phyloP scores from a whole-genome alignment of 805 yeast genomes.

The Deakozyma indianensis region DNA sequence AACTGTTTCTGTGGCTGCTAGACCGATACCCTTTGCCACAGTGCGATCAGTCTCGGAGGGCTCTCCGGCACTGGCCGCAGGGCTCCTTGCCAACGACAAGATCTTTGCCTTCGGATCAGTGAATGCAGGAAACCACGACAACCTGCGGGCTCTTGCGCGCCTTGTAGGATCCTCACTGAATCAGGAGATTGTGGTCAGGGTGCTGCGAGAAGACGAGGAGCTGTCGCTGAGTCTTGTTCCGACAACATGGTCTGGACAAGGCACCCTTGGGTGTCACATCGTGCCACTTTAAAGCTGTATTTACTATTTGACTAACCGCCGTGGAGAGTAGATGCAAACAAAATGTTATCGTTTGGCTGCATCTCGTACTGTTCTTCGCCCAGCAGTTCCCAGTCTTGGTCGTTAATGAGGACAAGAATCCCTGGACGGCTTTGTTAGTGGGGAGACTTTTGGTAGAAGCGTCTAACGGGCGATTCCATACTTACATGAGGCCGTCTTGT shows the following conservation, averaged over 20 bases:
- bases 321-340: conserved; percentile 87
- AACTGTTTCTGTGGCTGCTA: neutral
- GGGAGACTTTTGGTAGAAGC: neutral
- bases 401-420: conserved; percentile 78
- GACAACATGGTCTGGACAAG: conserved; percentile 47
- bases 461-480: neutral
- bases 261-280: conserved; percentile 55
- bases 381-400: conserved; percentile 93
- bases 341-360: conserved; percentile 59
- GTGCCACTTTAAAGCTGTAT: conserved; percentile 12
- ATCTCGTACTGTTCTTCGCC: conserved; percentile 75
- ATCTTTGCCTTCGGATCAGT: conserved; percentile 40
- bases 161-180: neutral
- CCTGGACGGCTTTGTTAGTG: conserved; percentile 50
- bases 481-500: conserved; percentile 54
- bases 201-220: neutral
- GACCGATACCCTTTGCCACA: conserved; percentile 15
- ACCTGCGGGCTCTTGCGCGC: conserved; percentile 19
- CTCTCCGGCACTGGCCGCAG: conserved; percentile 47
- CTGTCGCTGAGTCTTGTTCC: neutral
- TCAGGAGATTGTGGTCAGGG: neutral
- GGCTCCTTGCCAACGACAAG: conserved; percentile 40
- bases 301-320: conserved; percentile 50
- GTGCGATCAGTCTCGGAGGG: conserved; percentile 33
- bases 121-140: conserved; percentile 40